Evolutionary conservation across 768 basidiomycete genomes (phyloP).

Genomic region (Cystofilobasidium bisporidii): DNA sequence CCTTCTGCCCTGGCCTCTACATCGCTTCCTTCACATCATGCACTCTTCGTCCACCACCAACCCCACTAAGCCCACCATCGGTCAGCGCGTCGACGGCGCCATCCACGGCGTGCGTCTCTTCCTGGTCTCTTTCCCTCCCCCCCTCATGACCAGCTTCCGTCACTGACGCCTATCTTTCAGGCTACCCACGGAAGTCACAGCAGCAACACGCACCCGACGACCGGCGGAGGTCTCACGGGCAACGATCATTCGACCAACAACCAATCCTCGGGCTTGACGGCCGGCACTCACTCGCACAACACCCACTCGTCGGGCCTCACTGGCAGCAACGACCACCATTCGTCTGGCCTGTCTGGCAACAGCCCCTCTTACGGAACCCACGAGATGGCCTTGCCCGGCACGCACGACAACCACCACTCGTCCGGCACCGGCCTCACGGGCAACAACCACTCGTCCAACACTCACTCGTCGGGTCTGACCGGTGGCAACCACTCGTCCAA

Average conservation of each 20-base stretch:
- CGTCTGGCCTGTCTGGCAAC: background rate
- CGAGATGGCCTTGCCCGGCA: no score
- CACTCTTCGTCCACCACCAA: background rate
- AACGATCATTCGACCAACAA: no score
- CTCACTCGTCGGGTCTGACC: background rate
- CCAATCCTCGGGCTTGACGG: no score
- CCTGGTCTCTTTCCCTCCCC: background rate
- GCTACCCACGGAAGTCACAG: no score
- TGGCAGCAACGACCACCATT: no score
- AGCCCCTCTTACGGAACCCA: background rate
- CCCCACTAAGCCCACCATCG: background rate
- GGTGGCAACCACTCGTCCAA: background rate
- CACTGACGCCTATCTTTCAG: no score
- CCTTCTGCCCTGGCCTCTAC: background rate
- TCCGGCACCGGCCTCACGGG: background rate
- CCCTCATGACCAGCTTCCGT: no score
- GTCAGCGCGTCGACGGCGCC: background rate
- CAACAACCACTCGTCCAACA: background rate
- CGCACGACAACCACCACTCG: no score
- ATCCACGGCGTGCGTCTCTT: background rate
- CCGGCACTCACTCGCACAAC: no score
- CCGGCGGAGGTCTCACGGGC: background rate
- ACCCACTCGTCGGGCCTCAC: no score
- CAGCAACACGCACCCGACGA: background rate
- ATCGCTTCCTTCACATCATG: background rate